Base-by-base conservation (phyloP, 2,329 filamentous ascomycete species). In the Dothiorella sarmentorum region DNA sequence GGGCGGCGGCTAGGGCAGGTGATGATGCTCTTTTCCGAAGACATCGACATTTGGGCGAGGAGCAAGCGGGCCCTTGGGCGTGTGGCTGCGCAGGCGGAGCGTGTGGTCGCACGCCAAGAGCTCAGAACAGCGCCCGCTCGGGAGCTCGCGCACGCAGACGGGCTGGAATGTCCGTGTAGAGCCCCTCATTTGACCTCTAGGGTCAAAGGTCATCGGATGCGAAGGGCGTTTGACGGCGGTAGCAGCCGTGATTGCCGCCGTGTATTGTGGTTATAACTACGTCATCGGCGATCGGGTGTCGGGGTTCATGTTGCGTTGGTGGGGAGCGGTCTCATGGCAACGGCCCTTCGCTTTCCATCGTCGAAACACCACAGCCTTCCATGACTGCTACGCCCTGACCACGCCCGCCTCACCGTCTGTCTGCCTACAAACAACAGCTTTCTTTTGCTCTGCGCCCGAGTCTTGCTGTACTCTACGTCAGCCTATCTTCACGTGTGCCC, bases 241-340 rank as follows among this genome's bases (percentile, higher is more conserved):
- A 22, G 49, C 45, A 57, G 55, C 55, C 55, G 55, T 57, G 55
- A 57, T 57, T 57, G 55, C 55, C 55, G 55, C 55, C 42, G 42
- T 15, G 26, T 29, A 33, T 45, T 47, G 49, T 27, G 35, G 49
- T 40, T 26, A 22, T 20, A 22, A 11, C 37, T 24, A 57, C 55
- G 55, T 57, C 42, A 35, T 45, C 29, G 55, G 29, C 49, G 49
- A 53, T 53, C 35, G 49, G 49, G 40, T 13, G 47, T 52, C 31
- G 31, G 38, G 47, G 31, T 26, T 53, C 49, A 22, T 22, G 37
- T 15, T 31, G 37, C 42, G 38, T 45, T 47, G 55, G 55, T 47
- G 55, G 55, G 55, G 55, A 44, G 43, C 40, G n/a, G 40, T 57
- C 55, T 57, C 55, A 56, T 44, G 52, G 52, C 57, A 59, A 53